Percentiles rank a stretch among this genome's conserved stretches.
phyloP scores from a whole-genome alignment of 306 rosid species.

The Sophora flavescens region DNA sequence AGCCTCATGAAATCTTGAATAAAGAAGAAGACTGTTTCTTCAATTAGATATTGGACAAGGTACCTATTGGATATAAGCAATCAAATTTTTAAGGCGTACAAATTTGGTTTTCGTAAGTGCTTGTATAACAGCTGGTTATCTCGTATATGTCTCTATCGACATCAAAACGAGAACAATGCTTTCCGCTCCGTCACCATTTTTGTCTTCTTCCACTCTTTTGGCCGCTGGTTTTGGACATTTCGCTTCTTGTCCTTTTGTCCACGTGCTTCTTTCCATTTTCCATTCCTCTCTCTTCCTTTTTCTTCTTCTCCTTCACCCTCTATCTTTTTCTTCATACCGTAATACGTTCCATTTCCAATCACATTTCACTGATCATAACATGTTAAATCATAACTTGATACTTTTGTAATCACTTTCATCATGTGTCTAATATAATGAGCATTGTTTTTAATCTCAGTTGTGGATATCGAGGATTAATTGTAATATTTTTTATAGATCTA shows the following conservation, averaged over 20 bases:
- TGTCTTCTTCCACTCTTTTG: slow-evolving; percentile 32
- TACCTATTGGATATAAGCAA: too few species aligned
- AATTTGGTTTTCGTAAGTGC: not conserved
- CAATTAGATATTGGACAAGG: too few species aligned
- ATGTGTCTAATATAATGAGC: too few species aligned
- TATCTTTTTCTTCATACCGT: not conserved
- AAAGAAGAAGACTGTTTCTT: too few species aligned
- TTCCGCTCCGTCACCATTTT: slow-evolving; percentile 37
- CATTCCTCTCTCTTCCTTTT: not conserved
- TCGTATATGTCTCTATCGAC: not conserved
- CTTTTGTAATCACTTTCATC: too few species aligned
- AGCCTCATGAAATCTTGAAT: too few species aligned
- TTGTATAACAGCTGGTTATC: not conserved
- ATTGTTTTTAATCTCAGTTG: too few species aligned
- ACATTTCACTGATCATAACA: not conserved
- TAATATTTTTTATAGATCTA: too few species aligned
- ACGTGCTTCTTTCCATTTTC: slow-evolving; percentile 1
- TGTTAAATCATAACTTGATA: too few species aligned
- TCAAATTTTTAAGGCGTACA: not conserved
- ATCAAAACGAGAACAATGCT: slow-evolving; percentile 39
- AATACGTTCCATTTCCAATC: not conserved
- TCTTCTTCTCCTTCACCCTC: not conserved
- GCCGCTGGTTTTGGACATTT: not conserved
- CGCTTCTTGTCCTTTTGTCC: slow-evolving; percentile 17
- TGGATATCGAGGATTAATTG: too few species aligned